Evolutionary conservation across 768 basidiomycete genomes (phyloP).

Genomic region (Boletus subcaerulescens): DNA sequence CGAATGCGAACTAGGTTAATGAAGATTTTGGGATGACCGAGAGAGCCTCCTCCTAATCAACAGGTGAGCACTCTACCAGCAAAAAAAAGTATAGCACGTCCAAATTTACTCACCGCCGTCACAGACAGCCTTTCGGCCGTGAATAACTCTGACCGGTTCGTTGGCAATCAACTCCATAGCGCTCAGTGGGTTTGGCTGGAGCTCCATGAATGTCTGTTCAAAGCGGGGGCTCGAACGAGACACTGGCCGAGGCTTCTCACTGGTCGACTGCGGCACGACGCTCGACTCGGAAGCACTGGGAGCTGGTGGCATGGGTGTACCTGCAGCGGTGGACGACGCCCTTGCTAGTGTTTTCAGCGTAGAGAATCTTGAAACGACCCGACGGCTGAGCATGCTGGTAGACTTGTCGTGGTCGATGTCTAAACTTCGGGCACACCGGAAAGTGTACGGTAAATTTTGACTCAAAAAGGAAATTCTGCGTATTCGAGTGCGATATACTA

Average conservation of each 20-base stretch:
- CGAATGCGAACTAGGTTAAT: constrained; percentile 79
- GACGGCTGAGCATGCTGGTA: constrained; percentile 28
- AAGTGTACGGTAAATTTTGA: neutral
- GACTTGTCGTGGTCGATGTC: constrained; percentile 7
- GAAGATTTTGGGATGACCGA: constrained; percentile 96
- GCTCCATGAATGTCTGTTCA: constrained; percentile 84
- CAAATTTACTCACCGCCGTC: constrained; percentile 80
- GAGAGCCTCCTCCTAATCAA: constrained; percentile 77
- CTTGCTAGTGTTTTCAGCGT: constrained; percentile 17
- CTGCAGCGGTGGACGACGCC: constrained; percentile 25
- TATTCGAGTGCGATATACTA: no score
- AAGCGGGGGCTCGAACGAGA: constrained; percentile 71
- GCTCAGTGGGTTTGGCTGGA: constrained; percentile 86
- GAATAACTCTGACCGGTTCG: constrained; percentile 80
- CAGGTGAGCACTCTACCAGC: constrained; percentile 9
- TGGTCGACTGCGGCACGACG: constrained; percentile 64
- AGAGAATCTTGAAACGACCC: constrained; percentile 17
- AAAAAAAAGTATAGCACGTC: neutral
- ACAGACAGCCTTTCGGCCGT: constrained; percentile 84
- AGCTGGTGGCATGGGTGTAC: constrained; percentile 4
- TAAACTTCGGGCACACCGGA: neutral
- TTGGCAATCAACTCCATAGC: constrained; percentile 88
- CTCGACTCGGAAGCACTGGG: constrained; percentile 26
- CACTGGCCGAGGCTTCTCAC: constrained; percentile 67
- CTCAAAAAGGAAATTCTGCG: constrained; percentile 15